A percentile compares a stretch with the other conserved stretches of the same genome.
Evolutionary conservation across 176 grass and related monocot genomes (phyloP).

Genomic region (Dactylis glomerata): DNA sequence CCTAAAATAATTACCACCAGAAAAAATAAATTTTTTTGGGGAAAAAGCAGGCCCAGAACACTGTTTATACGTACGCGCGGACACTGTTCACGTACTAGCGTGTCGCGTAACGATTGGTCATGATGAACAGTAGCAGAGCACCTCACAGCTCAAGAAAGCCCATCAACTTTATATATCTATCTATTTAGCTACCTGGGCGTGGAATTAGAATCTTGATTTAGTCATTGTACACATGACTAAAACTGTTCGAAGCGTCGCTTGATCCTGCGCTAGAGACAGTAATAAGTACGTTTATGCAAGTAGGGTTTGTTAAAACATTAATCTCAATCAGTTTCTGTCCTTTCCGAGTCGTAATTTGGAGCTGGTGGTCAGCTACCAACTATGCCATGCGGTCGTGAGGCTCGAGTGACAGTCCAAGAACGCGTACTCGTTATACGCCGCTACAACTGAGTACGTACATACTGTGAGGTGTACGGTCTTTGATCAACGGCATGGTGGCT

Average conservation of each 20-base stretch:
- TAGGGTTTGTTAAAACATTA: neutral
- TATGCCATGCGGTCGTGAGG: no score
- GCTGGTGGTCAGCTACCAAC: neutral
- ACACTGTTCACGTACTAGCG: no score
- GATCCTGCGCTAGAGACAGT: neutral
- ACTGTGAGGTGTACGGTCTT: neutral
- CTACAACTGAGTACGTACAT: neutral
- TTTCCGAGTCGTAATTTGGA: neutral
- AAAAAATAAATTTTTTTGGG: no score
- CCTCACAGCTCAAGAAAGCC: no score
- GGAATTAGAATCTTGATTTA: neutral
- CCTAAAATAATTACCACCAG: no score
- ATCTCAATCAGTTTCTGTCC: neutral
- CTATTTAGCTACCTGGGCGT: neutral
- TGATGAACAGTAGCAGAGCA: no score
- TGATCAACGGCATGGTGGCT: neutral
- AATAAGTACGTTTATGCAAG: neutral
- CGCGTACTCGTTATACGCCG: neutral
- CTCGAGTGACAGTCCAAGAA: neutral
- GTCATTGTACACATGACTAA: neutral
- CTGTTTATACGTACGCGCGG: no score
- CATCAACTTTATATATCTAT: no score
- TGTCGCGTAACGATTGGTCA: no score
- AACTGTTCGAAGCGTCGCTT: neutral
- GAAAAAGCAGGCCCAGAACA: no score